phyloP scores from a whole-genome alignment of 495 filamentous ascomycete genomes.

The Polyplosphaeria fusca region DNA sequence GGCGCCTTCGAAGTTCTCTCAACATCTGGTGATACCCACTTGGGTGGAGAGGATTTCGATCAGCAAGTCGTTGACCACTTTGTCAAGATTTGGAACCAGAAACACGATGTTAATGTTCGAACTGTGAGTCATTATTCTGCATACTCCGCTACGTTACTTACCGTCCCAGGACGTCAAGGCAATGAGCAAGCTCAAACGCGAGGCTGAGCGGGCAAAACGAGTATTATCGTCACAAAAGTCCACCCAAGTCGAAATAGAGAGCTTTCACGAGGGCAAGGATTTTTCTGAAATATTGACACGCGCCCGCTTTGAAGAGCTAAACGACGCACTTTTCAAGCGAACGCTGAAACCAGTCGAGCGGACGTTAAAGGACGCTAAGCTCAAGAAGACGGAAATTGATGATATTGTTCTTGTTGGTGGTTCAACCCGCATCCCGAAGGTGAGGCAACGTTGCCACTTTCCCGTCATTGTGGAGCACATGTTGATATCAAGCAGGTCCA shows the following conservation, averaged over 20 bases:
- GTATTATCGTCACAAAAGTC: constrained; percentile 97
- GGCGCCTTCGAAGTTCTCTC: constrained; percentile 95
- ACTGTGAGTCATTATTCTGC: background rate
- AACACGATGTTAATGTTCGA: constrained; percentile 60
- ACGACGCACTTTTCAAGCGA: constrained; percentile 96
- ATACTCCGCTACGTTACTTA: too few species aligned
- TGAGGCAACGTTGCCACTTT: background rate
- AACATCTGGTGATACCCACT: constrained; percentile 96
- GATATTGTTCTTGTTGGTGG: constrained; percentile 98
- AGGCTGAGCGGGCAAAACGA: constrained; percentile 98
- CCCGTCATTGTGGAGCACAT: too few species aligned
- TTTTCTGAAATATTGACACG: constrained; percentile 96
- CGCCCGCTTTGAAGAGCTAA: constrained; percentile 97
- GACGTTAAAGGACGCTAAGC: constrained; percentile 87
- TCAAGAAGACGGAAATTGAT: constrained; percentile 91
- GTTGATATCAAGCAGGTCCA: too few species aligned
- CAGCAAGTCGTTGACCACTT: constrained; percentile 95
- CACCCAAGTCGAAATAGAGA: constrained; percentile 92
- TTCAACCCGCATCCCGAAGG: constrained; percentile 96
- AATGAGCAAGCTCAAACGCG: constrained; percentile 99
- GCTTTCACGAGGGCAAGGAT: constrained; percentile 91
- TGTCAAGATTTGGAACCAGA: constrained; percentile 98
- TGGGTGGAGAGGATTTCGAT: constrained; percentile 99
- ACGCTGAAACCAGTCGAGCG: constrained; percentile 98
- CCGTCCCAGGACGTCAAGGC: constrained; percentile 93